Evolutionary conservation across 352 stramenopile genomes (phyloP), one percentile per base, ranked within the genome.

Genomic region (Thraustochytrium striatum): DNA sequence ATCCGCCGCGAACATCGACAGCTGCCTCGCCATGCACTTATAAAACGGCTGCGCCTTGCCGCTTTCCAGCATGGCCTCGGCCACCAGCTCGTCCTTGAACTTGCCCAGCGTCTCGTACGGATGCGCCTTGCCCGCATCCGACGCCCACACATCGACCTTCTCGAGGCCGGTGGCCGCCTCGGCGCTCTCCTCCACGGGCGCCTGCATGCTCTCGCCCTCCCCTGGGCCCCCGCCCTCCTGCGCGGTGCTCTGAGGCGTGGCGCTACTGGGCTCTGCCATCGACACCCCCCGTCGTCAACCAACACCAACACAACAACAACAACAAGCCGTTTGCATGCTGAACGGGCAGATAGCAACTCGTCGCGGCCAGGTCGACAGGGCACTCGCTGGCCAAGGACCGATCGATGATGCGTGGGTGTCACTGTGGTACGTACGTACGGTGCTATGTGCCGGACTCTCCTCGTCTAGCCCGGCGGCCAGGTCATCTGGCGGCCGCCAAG

Each of bases 401-500:
- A n/a, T n/a, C n/a, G n/a, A n/a, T n/a, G n/a, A n/a, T n/a, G n/a
- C n/a, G n/a, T n/a, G n/a, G n/a, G n/a, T n/a, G n/a, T n/a, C n/a
- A n/a, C n/a, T n/a, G n/a, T n/a, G n/a, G n/a, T n/a, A n/a, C n/a
- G n/a, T n/a, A n/a, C n/a, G n/a, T n/a, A n/a, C n/a, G n/a, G n/a
- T n/a, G n/a, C n/a, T n/a, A n/a, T n/a, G n/a, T n/a, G n/a, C n/a
- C n/a, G n/a, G n/a, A n/a, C n/a, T n/a, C n/a, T n/a, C n/a, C n/a
- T n/a, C n/a, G n/a, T n/a, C n/a, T 32, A 79, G 92, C 93, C 93
- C 61, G 94, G 94, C 35, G 94, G 94, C 94, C 93, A 98, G 19
- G 88, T 90, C 43, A 99, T 87, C 75, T 92, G 92, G 53, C 91
- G 90, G 19, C 95, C 95, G 41, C 94, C 94, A 2, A 98, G 87